Percentiles rank a stretch among this genome's conserved stretches.
phyloP scores from a whole-genome alignment of 2,329 filamentous ascomycete species.

The Didymella keratinophila region DNA sequence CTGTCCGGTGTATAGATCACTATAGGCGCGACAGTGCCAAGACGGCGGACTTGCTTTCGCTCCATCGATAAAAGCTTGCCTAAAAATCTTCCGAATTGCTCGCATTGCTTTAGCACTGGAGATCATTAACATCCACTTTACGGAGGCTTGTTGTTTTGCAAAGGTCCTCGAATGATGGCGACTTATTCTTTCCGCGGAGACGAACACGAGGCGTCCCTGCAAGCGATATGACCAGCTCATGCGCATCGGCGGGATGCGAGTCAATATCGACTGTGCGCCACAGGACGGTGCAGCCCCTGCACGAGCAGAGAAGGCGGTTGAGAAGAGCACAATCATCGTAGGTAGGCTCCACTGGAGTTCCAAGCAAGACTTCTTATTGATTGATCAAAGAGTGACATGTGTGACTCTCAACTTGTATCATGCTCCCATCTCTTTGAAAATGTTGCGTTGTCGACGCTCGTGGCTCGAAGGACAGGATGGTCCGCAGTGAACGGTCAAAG shows the following conservation, averaged over 20 bases:
- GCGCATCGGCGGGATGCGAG: not conserved
- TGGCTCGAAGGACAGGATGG: no score
- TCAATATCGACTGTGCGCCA: not conserved
- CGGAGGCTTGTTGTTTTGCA: not conserved
- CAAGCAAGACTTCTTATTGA: no score
- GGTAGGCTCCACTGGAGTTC: not conserved
- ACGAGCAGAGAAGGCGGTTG: not conserved
- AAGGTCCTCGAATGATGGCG: not conserved
- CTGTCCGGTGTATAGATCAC: conserved; percentile 3
- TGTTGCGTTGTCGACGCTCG: no score
- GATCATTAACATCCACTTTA: not conserved
- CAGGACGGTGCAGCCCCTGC: not conserved
- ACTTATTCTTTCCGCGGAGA: not conserved
- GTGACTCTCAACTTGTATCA: no score
- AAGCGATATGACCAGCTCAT: not conserved
- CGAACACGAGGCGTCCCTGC: not conserved
- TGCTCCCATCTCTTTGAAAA: no score
- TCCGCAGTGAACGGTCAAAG: not conserved
- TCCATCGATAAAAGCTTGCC: not conserved
- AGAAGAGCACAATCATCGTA: not conserved
- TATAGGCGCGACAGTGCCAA: conserved; percentile 3
- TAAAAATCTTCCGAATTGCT: not conserved
- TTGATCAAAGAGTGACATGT: no score
- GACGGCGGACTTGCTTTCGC: conserved; percentile 1
- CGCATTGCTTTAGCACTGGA: not conserved